Evolutionary conservation across 495 filamentous ascomycete genomes (phyloP), one percentile per base, ranked within the genome.

Genomic region (Oidiodendron maius): DNA sequence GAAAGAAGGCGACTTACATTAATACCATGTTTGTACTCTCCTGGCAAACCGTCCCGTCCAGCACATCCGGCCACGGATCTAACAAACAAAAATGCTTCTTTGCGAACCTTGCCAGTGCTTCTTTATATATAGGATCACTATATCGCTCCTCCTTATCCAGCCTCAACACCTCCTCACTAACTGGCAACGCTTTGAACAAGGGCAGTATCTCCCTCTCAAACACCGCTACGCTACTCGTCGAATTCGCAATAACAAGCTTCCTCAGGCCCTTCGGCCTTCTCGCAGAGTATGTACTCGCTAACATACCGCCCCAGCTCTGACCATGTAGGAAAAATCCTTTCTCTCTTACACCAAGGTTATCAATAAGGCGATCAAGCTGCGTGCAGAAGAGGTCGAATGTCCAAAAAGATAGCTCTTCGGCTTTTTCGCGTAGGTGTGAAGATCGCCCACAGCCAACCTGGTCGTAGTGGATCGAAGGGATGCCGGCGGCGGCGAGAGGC

Each of bases 401-500:
- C 72, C 73, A 79, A 60, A 77, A 75, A 0, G 32, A 37, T 16
- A 60, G 53, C 44, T 75, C 69, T 22, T 65, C 65, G 1, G 36
- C 46, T 40, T 66, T 71, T 5, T 71, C 61, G 1, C 53, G 63
- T 10, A 75, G 61, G 44, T 67, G 71, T 0, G 74, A 73, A n/a
- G 65, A 71, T 4, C 47, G 22, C 9, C 71, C 75, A 54, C 65
- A 70, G 24, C 73, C 72, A 46, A 77, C 53, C 46, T 77, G 72
- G 54, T 77, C 73, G 55, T 77, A 79, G 53, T 76, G 58, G 25
- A 77, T 56, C 22, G 78, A 53, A 13, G 71, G 68, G n/a, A 61
- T 61, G 45, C 26, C 49, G 46, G 69, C 57, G 22, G 64, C 22
- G 5, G 42, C 32, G 21, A 4, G 2, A 10, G 32, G 21, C 22